Base-by-base conservation (phyloP, 768 basidiomycete genomes). In the Auricularia sp. region DNA sequence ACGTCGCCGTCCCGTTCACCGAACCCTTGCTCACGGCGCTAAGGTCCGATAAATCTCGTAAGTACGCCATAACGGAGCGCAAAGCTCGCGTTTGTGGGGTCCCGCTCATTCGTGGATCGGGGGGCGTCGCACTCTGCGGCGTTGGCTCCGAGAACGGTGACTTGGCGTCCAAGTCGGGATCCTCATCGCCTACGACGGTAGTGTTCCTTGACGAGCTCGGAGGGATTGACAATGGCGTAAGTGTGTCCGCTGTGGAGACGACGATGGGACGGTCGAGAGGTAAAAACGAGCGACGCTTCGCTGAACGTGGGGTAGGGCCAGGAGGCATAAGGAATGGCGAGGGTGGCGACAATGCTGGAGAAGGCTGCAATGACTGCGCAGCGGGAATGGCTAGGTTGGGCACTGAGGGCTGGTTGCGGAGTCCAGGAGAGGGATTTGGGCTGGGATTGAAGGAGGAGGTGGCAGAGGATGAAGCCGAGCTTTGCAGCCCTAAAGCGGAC, bases 21-120 rank as follows among this genome's bases (percentile, higher is more conserved):
- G 80, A 79, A 16, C 77, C 71, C 70, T 87, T 53, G 33, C 14
- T 88, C 21, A 86, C 83, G 68, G 86, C 74, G 18, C 87, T 87
- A 36, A 99, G 79, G 71, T 99, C 97, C 71, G 94, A 89, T 85
- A 99, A 88, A 70, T 99, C 97, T 70, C 87, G 86, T 21, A 99
- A 82, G 74, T 98, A 99, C 6, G 93, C 92, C 89, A 98, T 95
- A 18, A 99, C 85, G 10, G 91, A 90, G 64, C 91, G 84, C 62
- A 99, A 80, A 36, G 92, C 93, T 54, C 90, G 82, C 70, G 84
- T 86, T 72, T 88, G 88, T 36, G 56, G 56, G 7, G 35, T 68
- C 43, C 6, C 66, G 44, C 39, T 65, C 66, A 18, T 47, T 44
- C 53, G 53, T 18, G 10, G 29, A 10, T 23, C 56, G 56, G 23